Evolutionary conservation across 306 rosid species (phyloP).

Genomic region (Castanea sativa): DNA sequence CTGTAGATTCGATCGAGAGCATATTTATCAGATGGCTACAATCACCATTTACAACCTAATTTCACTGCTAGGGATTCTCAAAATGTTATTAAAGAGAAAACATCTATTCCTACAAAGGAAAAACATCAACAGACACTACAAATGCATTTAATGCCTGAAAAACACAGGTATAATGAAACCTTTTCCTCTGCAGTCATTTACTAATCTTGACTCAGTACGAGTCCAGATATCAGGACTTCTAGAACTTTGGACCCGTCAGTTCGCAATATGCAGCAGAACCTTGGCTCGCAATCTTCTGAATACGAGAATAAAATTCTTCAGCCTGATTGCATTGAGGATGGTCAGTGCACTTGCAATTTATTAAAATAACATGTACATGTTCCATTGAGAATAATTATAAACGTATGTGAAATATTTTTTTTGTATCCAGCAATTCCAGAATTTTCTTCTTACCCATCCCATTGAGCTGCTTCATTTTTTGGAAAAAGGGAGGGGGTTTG

Average conservation of each 20-base stretch:
- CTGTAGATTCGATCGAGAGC: neutral
- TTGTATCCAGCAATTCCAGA: neutral
- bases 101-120: neutral
- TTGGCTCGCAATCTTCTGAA: slow-evolving; percentile 71
- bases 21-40: neutral
- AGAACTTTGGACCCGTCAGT: slow-evolving; percentile 42
- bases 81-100: neutral
- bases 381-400: neutral
- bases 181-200: neutral
- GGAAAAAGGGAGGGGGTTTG: too few relatives aligned
- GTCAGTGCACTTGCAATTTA: slow-evolving; percentile 25
- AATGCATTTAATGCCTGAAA: neutral
- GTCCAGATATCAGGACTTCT: slow-evolving; percentile 54
- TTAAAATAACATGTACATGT: neutral
- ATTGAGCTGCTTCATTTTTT: too few relatives aligned
- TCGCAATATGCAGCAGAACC: slow-evolving; percentile 70
- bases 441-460: neutral
- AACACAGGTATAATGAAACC: neutral
- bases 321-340: slow-evolving; percentile 49
- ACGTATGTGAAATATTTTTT: neutral
- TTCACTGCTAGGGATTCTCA: neutral
- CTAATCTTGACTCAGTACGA: neutral
- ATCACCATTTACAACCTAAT: neutral
- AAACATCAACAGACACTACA: neutral
- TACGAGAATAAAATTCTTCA: slow-evolving; percentile 83